These are phyloP conservation scores for Zalaria sp. DNA, from an alignment of 2,329 filamentous ascomycete genomes.

Conservation along the genomic window DNA sequence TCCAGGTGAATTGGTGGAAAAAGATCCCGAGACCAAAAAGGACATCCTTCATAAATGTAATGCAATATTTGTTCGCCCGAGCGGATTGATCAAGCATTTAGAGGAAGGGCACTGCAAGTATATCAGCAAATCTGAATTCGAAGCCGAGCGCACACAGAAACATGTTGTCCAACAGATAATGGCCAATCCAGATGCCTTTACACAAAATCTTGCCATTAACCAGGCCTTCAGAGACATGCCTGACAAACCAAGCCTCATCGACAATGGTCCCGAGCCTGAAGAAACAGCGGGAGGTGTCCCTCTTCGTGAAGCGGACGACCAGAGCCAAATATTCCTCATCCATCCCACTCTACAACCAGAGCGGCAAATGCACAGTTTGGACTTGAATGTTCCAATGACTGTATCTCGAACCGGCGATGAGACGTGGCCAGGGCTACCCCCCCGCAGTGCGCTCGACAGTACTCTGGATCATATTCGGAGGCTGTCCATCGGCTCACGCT, in stretches of 20 bases:
- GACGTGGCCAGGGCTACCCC: constrained; percentile 8
- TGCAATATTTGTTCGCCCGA: constrained; percentile 31
- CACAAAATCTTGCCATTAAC: constrained; percentile 7
- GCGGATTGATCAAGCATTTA: constrained; percentile 38
- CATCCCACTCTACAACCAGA: background rate
- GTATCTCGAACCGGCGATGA: background rate
- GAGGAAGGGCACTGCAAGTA: constrained; percentile 36
- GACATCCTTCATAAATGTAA: constrained; percentile 23
- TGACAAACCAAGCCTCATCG: constrained; percentile 2
- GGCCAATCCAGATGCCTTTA: constrained; percentile 12
- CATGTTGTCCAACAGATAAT: constrained; percentile 27
- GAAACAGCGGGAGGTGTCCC: background rate
- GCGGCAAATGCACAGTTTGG: constrained; percentile 6
- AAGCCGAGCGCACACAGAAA: constrained; percentile 36
- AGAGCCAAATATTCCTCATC: background rate
- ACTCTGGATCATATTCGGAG: background rate
- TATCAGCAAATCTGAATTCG: constrained; percentile 29
- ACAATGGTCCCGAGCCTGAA: constrained; percentile 3
- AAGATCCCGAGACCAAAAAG: background rate
- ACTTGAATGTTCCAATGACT: background rate
- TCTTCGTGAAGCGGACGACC: constrained; percentile 1
- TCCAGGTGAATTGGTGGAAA: constrained; percentile 23
- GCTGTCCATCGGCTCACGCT: constrained; percentile 1
- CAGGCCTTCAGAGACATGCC: background rate
- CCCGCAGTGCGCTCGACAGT: background rate